These are phyloP conservation scores for Curvularia eragrostidis DNA, from an alignment of 2,329 filamentous ascomycete genomes.

Conservation along the genomic window DNA sequence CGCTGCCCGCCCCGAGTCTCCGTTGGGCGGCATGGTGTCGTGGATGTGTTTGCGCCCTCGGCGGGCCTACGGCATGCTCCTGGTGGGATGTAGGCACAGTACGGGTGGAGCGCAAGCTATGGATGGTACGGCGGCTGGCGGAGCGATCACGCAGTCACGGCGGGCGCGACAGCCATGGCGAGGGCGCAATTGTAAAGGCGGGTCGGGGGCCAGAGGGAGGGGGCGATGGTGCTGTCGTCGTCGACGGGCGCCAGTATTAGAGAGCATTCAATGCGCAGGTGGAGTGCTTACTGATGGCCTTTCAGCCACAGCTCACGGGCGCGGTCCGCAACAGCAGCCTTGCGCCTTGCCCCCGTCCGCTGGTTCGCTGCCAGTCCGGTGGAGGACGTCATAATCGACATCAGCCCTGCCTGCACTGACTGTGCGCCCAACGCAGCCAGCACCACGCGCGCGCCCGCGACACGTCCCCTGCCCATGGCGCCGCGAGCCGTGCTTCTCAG, in stretches of 20 bases:
- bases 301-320: slow-evolving; percentile 17
- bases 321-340: slow-evolving; percentile 9
- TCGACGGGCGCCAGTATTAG: not conserved
- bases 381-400: slow-evolving; percentile 13
- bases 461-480: not conserved
- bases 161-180: slow-evolving; percentile 12
- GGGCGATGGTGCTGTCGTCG: slow-evolving; percentile 8
- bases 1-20: slow-evolving; percentile 25
- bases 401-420: not conserved
- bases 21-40: slow-evolving; percentile 28
- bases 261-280: slow-evolving; percentile 8
- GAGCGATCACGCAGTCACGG: slow-evolving; percentile 2
- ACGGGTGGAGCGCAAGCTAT: not conserved
- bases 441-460: not conserved
- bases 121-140: not conserved
- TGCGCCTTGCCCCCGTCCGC: slow-evolving; percentile 13
- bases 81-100: slow-evolving; percentile 1
- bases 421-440: not conserved
- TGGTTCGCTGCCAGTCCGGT: slow-evolving; percentile 6
- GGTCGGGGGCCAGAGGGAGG: slow-evolving; percentile 3
- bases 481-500: not conserved
- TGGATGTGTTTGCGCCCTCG: slow-evolving; percentile 4
- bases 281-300: slow-evolving; percentile 23
- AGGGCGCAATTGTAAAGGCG: slow-evolving; percentile 1
- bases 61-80: slow-evolving; percentile 15